phyloP scores from a whole-genome alignment of 2,329 filamentous ascomycete genomes.

The Xenosphaeropsis pyriputrescens region DNA sequence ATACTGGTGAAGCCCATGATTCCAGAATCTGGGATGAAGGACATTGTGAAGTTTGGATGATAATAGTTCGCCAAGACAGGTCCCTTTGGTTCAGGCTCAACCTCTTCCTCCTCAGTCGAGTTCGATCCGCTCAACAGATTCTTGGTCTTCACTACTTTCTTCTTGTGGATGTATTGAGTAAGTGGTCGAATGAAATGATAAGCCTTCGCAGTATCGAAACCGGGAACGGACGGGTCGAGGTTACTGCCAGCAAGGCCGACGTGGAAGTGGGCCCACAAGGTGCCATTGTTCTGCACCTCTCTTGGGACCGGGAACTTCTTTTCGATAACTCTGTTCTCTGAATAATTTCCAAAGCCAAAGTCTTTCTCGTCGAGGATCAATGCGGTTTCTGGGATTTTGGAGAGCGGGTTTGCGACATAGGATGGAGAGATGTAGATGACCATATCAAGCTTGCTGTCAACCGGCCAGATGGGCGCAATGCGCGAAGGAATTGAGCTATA shows the following conservation, averaged over 20 bases:
- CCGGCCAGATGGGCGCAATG: constrained; percentile 79
- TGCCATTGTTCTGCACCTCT: constrained; percentile 79
- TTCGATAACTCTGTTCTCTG: constrained; percentile 63
- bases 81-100: constrained; percentile 34
- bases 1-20: constrained; percentile 50
- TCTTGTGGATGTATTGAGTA: constrained; percentile 83
- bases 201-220: constrained; percentile 62
- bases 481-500: constrained; percentile 53
- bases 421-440: constrained; percentile 71
- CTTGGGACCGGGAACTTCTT: constrained; percentile 65
- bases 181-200: constrained; percentile 76
- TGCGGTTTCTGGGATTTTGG: constrained; percentile 47
- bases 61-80: constrained; percentile 78
- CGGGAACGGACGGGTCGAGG: constrained; percentile 58
- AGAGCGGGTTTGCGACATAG: constrained; percentile 52
- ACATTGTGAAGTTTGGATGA: constrained; percentile 85
- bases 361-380: constrained; percentile 67
- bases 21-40: constrained; percentile 71
- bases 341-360: constrained; percentile 67
- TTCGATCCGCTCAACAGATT: constrained; percentile 52
- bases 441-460: constrained; percentile 67
- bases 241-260: constrained; percentile 61
- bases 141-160: constrained; percentile 76
- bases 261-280: constrained; percentile 90
- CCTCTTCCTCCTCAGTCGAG: constrained; percentile 35